Percentiles rank a stretch among this genome's conserved stretches.
These are phyloP conservation scores for Penicillium canariense DNA, from an alignment of 495 filamentous ascomycete genomes.

Conservation along the genomic window DNA sequence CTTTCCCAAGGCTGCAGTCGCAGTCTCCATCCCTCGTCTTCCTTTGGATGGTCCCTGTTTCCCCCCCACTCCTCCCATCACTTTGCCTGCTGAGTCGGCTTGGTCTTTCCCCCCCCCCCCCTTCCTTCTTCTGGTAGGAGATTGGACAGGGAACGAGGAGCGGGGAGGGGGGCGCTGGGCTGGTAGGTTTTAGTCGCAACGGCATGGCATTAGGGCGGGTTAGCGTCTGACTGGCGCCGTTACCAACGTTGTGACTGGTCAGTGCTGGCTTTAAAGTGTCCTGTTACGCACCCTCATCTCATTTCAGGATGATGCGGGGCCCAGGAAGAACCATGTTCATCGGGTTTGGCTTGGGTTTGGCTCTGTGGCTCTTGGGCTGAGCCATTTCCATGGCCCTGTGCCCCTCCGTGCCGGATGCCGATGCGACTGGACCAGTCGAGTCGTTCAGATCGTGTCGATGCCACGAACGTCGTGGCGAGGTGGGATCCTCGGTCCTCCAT, in stretches of 20 bases:
- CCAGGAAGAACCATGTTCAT: slow-evolving; percentile 10
- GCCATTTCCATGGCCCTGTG: background rate
- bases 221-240: slow-evolving; percentile 24
- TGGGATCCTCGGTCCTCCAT: background rate
- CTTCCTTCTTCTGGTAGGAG: too few species aligned
- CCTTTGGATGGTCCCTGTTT: background rate
- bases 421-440: background rate
- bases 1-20: background rate
- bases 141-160: background rate
- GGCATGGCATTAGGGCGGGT: slow-evolving; percentile 25
- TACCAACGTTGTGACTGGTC: slow-evolving; percentile 17
- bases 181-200: slow-evolving; percentile 26
- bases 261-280: slow-evolving; percentile 22
- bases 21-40: background rate
- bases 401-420: background rate
- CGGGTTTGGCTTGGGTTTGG: background rate
- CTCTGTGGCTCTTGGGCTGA: background rate
- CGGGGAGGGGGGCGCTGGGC: background rate
- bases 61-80: too few species aligned
- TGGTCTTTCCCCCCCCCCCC: too few species aligned
- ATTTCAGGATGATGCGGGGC: slow-evolving; percentile 30
- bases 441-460: background rate
- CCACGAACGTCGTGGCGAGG: too few species aligned
- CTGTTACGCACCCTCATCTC: slow-evolving; percentile 25
- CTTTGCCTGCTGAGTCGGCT: too few species aligned